Base-by-base conservation (phyloP, 2,329 filamentous ascomycete species). In the Talaromyces rugulosus region DNA sequence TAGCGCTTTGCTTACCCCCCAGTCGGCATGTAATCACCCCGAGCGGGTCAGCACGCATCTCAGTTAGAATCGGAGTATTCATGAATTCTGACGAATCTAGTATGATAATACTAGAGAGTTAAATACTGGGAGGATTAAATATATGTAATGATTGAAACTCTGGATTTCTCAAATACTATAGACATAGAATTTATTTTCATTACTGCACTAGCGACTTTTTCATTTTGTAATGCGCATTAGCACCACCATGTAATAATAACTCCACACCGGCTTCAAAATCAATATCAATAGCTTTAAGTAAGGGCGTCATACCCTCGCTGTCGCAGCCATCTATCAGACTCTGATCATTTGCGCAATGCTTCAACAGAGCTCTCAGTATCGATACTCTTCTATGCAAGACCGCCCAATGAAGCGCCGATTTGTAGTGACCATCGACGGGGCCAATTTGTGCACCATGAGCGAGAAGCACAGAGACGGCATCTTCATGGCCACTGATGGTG, bases 201-300 rank as follows among this genome's bases (percentile, higher is more conserved):
- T n/a, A n/a, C 16, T 40, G 36, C 14, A 7, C 36, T 40, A 6
- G 14, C 16, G 36, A 8, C 31, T 33, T 6, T 16, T 40, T 40
- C 36, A 40, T 40, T 16, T n/a, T 40, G 36, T 40, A n/a, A n/a
- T 14, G 16, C 36, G 14, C 36, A 52, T 70, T 61, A 11, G 71
- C 69, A 4, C 68, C 69, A 16, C 36, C 51, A 34, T 67, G 54
- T 14, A 72, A 61, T 4, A 72, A 63, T 6, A 67, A 50, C 16
- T 60, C 40, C 34, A 72, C 67, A 36, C 68, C 64, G 14, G 64
- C 60, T 58, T 66, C 65, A 36, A 66, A 62, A 9, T 64, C 67
- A 27, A 63, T 63, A 31, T 68, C 65, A 12, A 67, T 61, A 18
- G 70, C 69, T 58, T 67, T 67, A 62, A 71, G 69, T 27, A 71